Conservation (phyloP, 768 basidiomycete species). For the Mycena floridula region DNA sequence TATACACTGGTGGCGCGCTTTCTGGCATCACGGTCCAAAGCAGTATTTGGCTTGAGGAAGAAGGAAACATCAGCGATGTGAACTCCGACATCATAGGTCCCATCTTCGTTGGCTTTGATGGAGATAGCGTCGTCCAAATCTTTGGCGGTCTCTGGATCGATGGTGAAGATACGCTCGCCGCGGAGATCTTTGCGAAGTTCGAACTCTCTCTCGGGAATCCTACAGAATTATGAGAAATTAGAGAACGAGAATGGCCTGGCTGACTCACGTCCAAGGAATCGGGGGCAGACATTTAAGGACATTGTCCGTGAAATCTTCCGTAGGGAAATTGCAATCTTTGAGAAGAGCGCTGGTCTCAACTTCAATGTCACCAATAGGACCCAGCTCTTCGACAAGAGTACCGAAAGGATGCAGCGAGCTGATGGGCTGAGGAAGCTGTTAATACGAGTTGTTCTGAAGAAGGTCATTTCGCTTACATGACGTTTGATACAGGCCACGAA, state of each 20-base stretch:
- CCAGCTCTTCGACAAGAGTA: slow-evolving; percentile 94
- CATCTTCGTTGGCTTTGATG: slow-evolving; percentile 83
- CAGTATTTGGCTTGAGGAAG: slow-evolving; percentile 92
- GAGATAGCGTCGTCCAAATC: slow-evolving; percentile 96
- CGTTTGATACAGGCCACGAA: slow-evolving; percentile 99
- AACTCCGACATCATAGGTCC: slow-evolving; percentile 89
- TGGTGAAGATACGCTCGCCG: slow-evolving; percentile 80
- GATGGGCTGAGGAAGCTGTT: slow-evolving; percentile 53
- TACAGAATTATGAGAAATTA: slow-evolving; percentile 21
- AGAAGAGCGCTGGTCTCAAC: slow-evolving; percentile 96
- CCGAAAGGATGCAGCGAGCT: slow-evolving; percentile 99
- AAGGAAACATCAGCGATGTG: slow-evolving; percentile 95
- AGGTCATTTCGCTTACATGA: slow-evolving; percentile 57
- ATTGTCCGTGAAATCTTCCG: slow-evolving; percentile 93
- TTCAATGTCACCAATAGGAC: slow-evolving; percentile 97
- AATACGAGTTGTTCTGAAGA: slow-evolving; percentile 2
- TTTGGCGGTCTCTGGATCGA: slow-evolving; percentile 85
- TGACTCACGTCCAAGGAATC: slow-evolving; percentile 82
- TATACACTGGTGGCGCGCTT: slow-evolving; percentile 97
- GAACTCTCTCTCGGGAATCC: slow-evolving; percentile 84
- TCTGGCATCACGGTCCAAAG: slow-evolving; percentile 96
- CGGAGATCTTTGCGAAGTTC: slow-evolving; percentile 88
- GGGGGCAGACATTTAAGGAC: slow-evolving; percentile 95
- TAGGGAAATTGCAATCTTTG: slow-evolving; percentile 99
- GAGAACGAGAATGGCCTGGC: slow-evolving; percentile 3